Evolutionary conservation across 495 filamentous ascomycete genomes (phyloP).

Genomic region (Apiosordaria backusii): DNA sequence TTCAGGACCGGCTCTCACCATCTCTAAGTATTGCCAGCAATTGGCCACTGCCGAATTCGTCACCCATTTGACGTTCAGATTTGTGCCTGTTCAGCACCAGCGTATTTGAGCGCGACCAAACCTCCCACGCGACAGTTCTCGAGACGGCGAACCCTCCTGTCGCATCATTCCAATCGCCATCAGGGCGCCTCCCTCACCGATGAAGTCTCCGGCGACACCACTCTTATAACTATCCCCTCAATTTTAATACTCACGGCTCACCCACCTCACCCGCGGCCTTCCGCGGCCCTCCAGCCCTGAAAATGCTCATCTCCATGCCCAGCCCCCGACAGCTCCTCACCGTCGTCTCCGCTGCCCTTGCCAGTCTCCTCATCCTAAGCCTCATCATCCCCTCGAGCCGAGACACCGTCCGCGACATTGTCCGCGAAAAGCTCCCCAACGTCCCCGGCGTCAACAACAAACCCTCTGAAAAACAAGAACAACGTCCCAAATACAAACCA

Average conservation of each 20-base stretch:
- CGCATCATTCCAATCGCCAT: background rate
- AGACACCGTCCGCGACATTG: background rate
- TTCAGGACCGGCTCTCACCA: background rate
- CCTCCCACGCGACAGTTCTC: background rate
- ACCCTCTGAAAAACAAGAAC: conserved; percentile 4
- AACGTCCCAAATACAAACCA: conserved; percentile 32
- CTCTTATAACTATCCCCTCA: background rate
- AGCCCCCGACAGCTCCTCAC: conserved; percentile 5
- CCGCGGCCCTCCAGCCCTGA: background rate
- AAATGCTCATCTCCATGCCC: conserved; percentile 13
- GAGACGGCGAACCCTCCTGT: background rate
- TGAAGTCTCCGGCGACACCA: background rate
- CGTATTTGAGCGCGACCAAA: too few relatives aligned
- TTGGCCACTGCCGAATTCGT: background rate
- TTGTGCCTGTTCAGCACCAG: background rate
- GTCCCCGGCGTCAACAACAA: background rate
- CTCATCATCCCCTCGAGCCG: background rate
- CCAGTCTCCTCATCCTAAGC: conserved; percentile 1
- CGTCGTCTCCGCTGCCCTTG: conserved; percentile 1
- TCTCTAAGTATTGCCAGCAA: background rate
- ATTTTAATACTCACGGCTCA: background rate
- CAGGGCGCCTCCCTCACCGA: background rate
- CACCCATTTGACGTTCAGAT: background rate
- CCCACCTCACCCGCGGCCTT: background rate
- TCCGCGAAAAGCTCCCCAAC: background rate